Conservation (phyloP, 2,329 filamentous ascomycete species). For the Aspergillus sp. region DNA sequence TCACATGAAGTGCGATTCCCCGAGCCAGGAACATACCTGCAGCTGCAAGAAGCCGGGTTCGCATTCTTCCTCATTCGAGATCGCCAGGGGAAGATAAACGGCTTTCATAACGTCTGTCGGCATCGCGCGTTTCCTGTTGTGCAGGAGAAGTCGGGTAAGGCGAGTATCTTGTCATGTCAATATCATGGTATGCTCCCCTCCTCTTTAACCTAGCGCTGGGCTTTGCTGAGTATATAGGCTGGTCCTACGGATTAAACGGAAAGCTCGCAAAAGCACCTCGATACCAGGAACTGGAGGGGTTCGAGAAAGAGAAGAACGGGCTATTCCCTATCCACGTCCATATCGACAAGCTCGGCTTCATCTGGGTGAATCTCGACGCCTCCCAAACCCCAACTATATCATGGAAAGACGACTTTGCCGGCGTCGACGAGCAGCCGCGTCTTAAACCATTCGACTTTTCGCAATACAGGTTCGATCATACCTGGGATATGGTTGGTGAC, state of each 20-base stretch:
- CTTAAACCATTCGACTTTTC: slow-evolving; percentile 51
- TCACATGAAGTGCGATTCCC: slow-evolving; percentile 46
- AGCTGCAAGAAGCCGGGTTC: slow-evolving; percentile 56
- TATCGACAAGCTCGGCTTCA: slow-evolving; percentile 54
- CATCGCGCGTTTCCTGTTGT: slow-evolving; percentile 61
- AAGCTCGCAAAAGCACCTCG: slow-evolving; percentile 59
- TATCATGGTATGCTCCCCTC: slow-evolving; percentile 49
- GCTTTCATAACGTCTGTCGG: slow-evolving; percentile 61
- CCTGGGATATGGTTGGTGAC: slow-evolving; percentile 56
- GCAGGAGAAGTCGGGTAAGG: slow-evolving; percentile 47
- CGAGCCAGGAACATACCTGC: slow-evolving; percentile 56
- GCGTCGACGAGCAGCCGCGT: slow-evolving; percentile 47
- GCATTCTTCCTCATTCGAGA: slow-evolving; percentile 56
- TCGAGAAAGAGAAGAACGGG: slow-evolving; percentile 55
- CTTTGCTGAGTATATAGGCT: slow-evolving; percentile 23
- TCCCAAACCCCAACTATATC: slow-evolving; percentile 46
- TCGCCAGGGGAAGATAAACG: slow-evolving; percentile 54
- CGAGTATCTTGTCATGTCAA: slow-evolving; percentile 55
- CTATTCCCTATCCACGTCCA: slow-evolving; percentile 57
- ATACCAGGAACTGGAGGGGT: slow-evolving; percentile 54
- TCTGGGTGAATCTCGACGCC: slow-evolving; percentile 59
- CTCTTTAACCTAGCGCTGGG: too few species aligned
- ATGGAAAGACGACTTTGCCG: slow-evolving; percentile 55
- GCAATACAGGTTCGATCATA: slow-evolving; percentile 58
- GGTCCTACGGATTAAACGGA: slow-evolving; percentile 59